Evolutionary conservation across 257 asterid genomes (phyloP).

Genomic region (Jaltomata sinuosa): DNA sequence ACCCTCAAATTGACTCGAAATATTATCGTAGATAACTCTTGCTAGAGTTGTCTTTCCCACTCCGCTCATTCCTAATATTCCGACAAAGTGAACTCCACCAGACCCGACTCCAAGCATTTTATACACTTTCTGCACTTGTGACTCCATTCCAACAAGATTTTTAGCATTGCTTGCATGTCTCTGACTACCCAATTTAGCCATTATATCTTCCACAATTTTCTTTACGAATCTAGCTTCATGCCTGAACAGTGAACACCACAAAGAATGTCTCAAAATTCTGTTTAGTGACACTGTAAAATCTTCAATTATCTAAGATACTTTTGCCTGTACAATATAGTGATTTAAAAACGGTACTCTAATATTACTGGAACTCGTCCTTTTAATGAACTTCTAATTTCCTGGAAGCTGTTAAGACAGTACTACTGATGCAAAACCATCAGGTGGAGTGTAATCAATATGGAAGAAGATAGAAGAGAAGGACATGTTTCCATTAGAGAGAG

Average conservation of each 20-base stretch:
- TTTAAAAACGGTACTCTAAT: neutral
- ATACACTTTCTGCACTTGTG: neutral
- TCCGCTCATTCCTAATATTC: neutral
- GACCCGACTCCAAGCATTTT: neutral
- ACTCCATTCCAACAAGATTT: neutral
- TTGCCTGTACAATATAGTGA: no score
- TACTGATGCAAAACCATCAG: neutral
- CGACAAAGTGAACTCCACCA: neutral
- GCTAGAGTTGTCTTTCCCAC: neutral
- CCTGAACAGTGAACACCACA: neutral
- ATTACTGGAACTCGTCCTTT: neutral
- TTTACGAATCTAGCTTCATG: neutral
- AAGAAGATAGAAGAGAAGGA: neutral
- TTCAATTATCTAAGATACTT: neutral
- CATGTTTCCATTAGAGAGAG: neutral
- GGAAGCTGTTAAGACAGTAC: neutral
- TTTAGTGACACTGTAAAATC: neutral
- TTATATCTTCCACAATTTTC: neutral
- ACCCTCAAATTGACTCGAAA: neutral
- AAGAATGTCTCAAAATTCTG: neutral
- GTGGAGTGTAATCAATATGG: no score
- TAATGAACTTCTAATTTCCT: neutral
- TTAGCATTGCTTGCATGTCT: neutral
- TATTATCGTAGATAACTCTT: neutral
- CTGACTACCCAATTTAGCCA: neutral